Percentiles rank a stretch among this genome's conserved stretches.
Conservation (phyloP, 805 yeast species). For the Hyphopichia homilentoma region DNA sequence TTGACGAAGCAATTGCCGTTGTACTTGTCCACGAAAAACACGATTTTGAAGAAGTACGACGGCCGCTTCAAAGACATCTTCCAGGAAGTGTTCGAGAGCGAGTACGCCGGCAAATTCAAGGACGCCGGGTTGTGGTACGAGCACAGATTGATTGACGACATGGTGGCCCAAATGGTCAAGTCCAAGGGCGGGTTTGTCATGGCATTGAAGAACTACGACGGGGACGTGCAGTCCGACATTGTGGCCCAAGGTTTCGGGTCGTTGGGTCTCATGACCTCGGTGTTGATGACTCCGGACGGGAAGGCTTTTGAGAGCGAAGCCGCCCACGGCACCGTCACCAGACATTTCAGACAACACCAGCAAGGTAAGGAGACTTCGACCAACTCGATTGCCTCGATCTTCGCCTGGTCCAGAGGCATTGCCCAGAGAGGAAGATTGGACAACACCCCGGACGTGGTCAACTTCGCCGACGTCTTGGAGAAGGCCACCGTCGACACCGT, state of each 20-base stretch:
- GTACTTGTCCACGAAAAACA: slow-evolving; percentile 72
- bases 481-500: slow-evolving; percentile 69
- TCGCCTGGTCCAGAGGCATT: slow-evolving; percentile 84
- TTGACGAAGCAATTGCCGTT: slow-evolving; percentile 59
- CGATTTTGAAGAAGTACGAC: slow-evolving; percentile 77
- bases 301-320: slow-evolving; percentile 84
- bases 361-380: slow-evolving; percentile 81
- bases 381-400: slow-evolving; percentile 80
- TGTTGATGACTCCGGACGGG: slow-evolving; percentile 79
- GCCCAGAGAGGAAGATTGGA: slow-evolving; percentile 80
- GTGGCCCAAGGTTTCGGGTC: slow-evolving; percentile 89
- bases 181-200: slow-evolving; percentile 79
- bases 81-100: slow-evolving; percentile 57
- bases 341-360: slow-evolving; percentile 81
- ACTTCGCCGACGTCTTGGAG: slow-evolving; percentile 64
- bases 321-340: slow-evolving; percentile 85
- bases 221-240: slow-evolving; percentile 82
- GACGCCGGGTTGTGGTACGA: slow-evolving; percentile 64
- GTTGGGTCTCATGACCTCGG: slow-evolving; percentile 80
- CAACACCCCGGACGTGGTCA: slow-evolving; percentile 63
- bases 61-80: slow-evolving; percentile 81
- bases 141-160: slow-evolving; percentile 80
- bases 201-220: slow-evolving; percentile 82
- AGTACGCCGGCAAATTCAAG: slow-evolving; percentile 57
- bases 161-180: slow-evolving; percentile 87